Percentiles rank a stretch among this genome's conserved stretches.
These are phyloP conservation scores for Kazachstania kunashirensis DNA, from an alignment of 805 yeast genomes.

Conservation along the genomic window DNA sequence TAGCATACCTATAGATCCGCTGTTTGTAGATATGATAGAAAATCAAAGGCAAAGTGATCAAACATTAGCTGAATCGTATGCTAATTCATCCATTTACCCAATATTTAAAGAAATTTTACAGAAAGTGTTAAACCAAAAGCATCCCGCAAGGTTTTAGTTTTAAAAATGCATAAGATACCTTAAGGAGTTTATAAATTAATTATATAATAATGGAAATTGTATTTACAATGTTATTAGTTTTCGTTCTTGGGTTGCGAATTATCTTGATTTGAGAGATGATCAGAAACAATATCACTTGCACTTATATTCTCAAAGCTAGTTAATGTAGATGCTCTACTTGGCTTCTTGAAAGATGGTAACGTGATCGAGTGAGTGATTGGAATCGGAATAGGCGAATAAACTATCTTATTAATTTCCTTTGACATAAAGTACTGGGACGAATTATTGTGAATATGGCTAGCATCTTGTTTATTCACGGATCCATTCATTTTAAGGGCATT, in stretches of 20 bases:
- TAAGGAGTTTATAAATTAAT: too few species aligned
- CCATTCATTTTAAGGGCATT: too few species aligned
- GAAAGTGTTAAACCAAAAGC: slow-evolving; percentile 25
- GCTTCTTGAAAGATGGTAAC: neutral
- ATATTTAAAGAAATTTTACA: slow-evolving; percentile 40
- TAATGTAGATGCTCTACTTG: slow-evolving; percentile 11
- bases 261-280: neutral
- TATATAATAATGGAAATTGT: too few species aligned
- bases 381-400: neutral
- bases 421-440: too few species aligned
- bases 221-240: too few species aligned
- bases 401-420: too few species aligned
- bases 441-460: too few species aligned
- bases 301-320: slow-evolving; percentile 12
- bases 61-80: slow-evolving; percentile 32
- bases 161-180: neutral
- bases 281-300: slow-evolving; percentile 4
- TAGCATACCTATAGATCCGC: slow-evolving; percentile 86
- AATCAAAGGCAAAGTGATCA: slow-evolving; percentile 29
- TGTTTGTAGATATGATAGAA: slow-evolving; percentile 82
- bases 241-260: too few species aligned
- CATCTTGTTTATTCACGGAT: too few species aligned
- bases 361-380: neutral
- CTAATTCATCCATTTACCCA: slow-evolving; percentile 26
- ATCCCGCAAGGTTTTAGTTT: slow-evolving; percentile 9